These are phyloP conservation scores for Boletellus emodensis DNA, from an alignment of 768 basidiomycete species.

Conservation along the genomic window DNA sequence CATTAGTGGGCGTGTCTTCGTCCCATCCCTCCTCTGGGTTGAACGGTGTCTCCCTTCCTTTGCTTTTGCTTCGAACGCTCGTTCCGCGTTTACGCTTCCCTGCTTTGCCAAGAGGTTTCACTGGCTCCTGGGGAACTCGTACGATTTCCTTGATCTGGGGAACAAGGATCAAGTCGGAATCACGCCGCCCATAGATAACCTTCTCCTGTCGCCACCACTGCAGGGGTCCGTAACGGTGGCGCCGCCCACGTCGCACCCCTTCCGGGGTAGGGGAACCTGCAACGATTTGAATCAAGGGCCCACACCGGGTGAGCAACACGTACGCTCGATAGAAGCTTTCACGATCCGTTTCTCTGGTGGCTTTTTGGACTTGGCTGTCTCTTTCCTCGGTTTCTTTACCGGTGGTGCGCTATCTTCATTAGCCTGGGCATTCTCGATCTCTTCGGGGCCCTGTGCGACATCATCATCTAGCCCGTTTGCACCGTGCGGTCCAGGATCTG, in stretches of 20 bases:
- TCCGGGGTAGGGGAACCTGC: constrained; percentile 28
- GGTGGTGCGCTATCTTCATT: constrained; percentile 36
- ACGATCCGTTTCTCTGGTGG: constrained; percentile 18
- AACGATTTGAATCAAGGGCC: constrained; percentile 8
- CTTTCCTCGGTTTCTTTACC: constrained; percentile 27
- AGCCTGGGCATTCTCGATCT: constrained; percentile 50
- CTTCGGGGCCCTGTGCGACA: constrained; percentile 39
- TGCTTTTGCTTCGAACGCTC: constrained; percentile 35
- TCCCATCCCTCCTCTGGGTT: constrained; percentile 84
- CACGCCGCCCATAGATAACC: constrained; percentile 71
- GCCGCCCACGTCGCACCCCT: constrained; percentile 67
- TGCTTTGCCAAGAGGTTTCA: constrained; percentile 43
- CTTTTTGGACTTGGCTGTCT: constrained; percentile 27
- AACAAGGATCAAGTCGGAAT: constrained; percentile 49
- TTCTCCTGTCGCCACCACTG: constrained; percentile 94
- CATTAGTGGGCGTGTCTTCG: constrained; percentile 62
- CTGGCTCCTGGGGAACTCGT: constrained; percentile 48
- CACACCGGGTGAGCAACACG: background rate
- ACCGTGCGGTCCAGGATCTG: constrained; percentile 6
- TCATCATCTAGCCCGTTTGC: constrained; percentile 39
- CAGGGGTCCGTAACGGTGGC: constrained; percentile 68
- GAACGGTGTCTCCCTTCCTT: constrained; percentile 25
- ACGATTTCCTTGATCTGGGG: constrained; percentile 66
- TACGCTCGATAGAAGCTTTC: constrained; percentile 22
- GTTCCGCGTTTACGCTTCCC: constrained; percentile 34